These are phyloP conservation scores for Claviceps humidiphila DNA, from an alignment of 2,329 filamentous ascomycete species.

Conservation along the genomic window DNA sequence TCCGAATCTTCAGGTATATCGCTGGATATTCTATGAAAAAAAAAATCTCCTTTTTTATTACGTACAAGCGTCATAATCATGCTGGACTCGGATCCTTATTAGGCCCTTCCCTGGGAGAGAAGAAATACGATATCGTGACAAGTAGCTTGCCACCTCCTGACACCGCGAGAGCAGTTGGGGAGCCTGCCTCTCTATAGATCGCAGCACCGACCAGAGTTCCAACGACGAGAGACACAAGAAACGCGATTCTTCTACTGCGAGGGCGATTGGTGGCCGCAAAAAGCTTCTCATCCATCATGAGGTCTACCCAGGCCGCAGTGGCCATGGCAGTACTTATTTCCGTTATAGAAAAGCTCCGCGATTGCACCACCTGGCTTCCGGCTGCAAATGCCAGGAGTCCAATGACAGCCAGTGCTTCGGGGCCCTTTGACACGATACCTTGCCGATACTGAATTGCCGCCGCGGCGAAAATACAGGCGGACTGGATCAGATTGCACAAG, in stretches of 20 bases:
- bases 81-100: conserved; percentile 2
- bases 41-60: background rate
- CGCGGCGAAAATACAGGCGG: conserved; percentile 38
- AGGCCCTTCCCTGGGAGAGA: conserved; percentile 9
- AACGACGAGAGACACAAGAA: conserved; percentile 31
- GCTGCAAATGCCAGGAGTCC: conserved; percentile 40
- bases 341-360: conserved; percentile 38
- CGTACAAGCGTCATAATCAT: background rate
- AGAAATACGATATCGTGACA: conserved; percentile 11
- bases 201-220: conserved; percentile 39
- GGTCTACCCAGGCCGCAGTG: conserved; percentile 48
- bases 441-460: conserved; percentile 33
- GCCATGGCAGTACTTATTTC: conserved; percentile 55
- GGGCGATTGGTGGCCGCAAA: conserved; percentile 32
- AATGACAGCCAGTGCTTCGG: conserved; percentile 30
- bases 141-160: conserved; percentile 15
- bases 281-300: conserved; percentile 41
- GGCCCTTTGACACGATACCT: conserved; percentile 22
- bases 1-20: background rate
- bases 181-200: conserved; percentile 21
- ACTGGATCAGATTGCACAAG: conserved; percentile 40
- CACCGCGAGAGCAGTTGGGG: conserved; percentile 12
- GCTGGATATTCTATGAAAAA: background rate
- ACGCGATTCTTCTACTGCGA: conserved; percentile 35
- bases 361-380: conserved; percentile 46